These are phyloP conservation scores for Delitschia confertaspora DNA, from an alignment of 495 filamentous ascomycete species.

Conservation along the genomic window DNA sequence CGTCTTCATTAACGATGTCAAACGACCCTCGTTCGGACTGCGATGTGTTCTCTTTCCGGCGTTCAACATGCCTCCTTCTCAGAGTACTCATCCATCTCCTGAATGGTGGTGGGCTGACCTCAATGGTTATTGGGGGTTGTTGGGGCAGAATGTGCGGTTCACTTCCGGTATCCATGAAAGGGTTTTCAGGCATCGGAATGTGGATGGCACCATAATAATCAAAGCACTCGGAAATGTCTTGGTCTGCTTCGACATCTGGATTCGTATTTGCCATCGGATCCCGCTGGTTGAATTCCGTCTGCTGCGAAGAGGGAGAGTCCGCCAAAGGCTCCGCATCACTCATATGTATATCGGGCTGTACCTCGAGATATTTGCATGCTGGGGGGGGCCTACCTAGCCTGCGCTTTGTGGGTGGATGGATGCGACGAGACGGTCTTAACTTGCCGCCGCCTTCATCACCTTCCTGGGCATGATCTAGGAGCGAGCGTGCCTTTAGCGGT, in stretches of 20 bases:
- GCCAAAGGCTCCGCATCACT: too few relatives aligned
- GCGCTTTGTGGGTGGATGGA: too few relatives aligned
- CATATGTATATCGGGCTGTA: too few relatives aligned
- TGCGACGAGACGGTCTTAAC: too few relatives aligned
- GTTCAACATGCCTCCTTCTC: slow-evolving; percentile 33
- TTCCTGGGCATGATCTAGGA: slow-evolving; percentile 9
- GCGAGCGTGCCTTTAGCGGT: slow-evolving; percentile 9
- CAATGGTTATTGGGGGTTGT: not conserved
- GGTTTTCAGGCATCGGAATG: slow-evolving; percentile 19
- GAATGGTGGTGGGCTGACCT: slow-evolving; percentile 34
- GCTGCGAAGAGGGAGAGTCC: too few relatives aligned
- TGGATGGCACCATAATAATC: slow-evolving; percentile 20
- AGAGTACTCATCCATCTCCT: slow-evolving; percentile 50
- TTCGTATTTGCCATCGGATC: too few relatives aligned
- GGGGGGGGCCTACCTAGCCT: too few relatives aligned
- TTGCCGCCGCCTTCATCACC: not conserved
- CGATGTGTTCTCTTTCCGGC: slow-evolving; percentile 17
- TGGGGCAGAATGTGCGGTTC: not conserved
- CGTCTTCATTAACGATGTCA: slow-evolving; percentile 32
- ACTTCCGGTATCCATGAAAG: slow-evolving; percentile 9
- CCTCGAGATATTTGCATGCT: too few relatives aligned
- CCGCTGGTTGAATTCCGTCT: too few relatives aligned
- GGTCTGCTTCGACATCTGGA: too few relatives aligned
- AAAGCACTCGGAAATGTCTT: slow-evolving; percentile 9
- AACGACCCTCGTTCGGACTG: slow-evolving; percentile 42